Base-by-base conservation (phyloP, 805 yeast genomes). In the Barnettozyma salicaria region DNA sequence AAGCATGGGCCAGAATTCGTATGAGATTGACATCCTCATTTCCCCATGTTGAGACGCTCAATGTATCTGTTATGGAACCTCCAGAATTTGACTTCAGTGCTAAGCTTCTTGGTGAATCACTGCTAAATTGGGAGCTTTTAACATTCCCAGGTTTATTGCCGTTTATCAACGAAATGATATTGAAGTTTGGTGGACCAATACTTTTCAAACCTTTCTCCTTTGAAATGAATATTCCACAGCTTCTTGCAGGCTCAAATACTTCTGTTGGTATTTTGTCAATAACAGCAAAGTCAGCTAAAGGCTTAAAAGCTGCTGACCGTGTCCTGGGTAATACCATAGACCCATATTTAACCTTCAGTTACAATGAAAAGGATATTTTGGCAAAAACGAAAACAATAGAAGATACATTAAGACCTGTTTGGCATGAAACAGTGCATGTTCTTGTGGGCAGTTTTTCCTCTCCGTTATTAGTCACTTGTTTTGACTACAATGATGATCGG, bases 41-140 rank as follows among this genome's bases (percentile, higher is more conserved):
- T 61, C 99, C 99, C 4, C 97, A 92, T 63, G 69, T 92, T 43
- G 94, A 92, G 59, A 89, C 96, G 1, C 79, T 88, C 17, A 89
- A 83, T 54, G 75, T 92, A 21, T 80, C 95, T 13, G 64, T 94
- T 47, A 66, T 88, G 61, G 90, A 86, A 41, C 80, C 92, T 25
- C 97, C 97, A 7, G 73, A 80, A 47, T 76, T 90, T 59, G 98
- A 94, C 61, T 92, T 89, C 58, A 74, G 76, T 38, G 72, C 86
- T 30, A 79, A 73, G 47, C 32, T 73, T 10, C 68, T 83, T 35
- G 96, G 97, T 43, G 89, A 89, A 48, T 69, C 85, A 21, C 66
- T 81, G 14, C 81, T 90, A 61, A 84, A 89, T 42, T 82, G 94
- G 80, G 99, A 92, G 60, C 61, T 87, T 19, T 76, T 89, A 53